Base-by-base conservation (phyloP, 2,329 filamentous ascomycete genomes). In the Aspergillus pseudotamarii region DNA sequence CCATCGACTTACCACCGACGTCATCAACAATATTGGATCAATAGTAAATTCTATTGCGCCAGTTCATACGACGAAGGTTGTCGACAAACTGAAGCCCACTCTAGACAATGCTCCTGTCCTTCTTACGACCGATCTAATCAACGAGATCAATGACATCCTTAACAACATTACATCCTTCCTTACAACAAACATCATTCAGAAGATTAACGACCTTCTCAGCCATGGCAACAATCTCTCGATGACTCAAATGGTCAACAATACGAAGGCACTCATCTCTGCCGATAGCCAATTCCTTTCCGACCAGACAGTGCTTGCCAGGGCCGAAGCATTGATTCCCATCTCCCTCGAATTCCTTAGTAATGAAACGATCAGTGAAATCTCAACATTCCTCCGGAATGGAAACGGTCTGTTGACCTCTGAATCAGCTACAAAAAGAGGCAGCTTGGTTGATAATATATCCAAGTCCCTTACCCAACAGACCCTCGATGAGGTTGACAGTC, bases 51-150 rank as follows among this genome's bases (percentile, higher is more conserved):
- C 38, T 6, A 10, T 16, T 16, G 16, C 36, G 0, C 38, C 38
- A 1, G 16, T 9, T 8, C 19, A n/a, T 8, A 16, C 16, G 6
- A 41, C 16, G 16, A 16, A 41, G 16, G 16, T 41, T 10, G 38
- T n/a, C 4, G 38, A n/a, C 1, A n/a, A 41, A 6, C 16, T 41
- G 0, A 19, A n/a, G 0, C 4, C 0, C 16, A 41, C 36, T 0
- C 0, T 41, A 19, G 2, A 19, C 1, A 41, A n/a, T 3, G 16
- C 38, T 9, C 2, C 8, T 41, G 0, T 9, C n/a, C 16, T 19
- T n/a, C 38, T 41, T 4, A 10, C 16, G 4, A 4, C 2, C 16
- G 16, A 10, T 4, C 6, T 41, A 0, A n/a, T 10, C 6, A n/a
- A 9, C 1, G 38, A 41, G 0, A 9, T 41, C 6, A n/a, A 41